These are phyloP conservation scores for Tricholoma saponaceum DNA, from an alignment of 768 basidiomycete genomes.

Conservation along the genomic window DNA sequence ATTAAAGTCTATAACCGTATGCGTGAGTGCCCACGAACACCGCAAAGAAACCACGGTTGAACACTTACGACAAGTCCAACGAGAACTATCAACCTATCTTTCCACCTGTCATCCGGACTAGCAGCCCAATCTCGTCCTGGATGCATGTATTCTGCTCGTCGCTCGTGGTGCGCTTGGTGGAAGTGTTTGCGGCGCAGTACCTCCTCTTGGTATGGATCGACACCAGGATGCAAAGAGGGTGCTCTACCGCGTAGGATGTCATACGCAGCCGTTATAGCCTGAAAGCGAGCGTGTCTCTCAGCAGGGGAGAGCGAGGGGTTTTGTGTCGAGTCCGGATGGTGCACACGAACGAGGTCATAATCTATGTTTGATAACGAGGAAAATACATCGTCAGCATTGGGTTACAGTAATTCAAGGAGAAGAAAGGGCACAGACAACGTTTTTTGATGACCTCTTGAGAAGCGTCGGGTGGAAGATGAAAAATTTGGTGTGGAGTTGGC, in stretches of 20 bases:
- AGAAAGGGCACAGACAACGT: constrained; percentile 46
- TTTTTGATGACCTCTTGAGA: constrained; percentile 60
- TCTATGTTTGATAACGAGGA: constrained; percentile 34
- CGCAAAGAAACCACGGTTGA: background rate
- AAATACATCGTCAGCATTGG: background rate
- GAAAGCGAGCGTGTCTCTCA: constrained; percentile 57
- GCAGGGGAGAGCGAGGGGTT: constrained; percentile 37
- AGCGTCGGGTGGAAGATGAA: constrained; percentile 57
- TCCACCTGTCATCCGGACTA: constrained; percentile 42
- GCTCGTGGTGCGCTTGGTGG: background rate
- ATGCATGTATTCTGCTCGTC: background rate
- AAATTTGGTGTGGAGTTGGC: constrained; percentile 70
- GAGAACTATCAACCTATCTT: constrained; percentile 45
- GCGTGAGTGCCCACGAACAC: background rate
- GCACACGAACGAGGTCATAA: constrained; percentile 66
- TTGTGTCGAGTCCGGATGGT: constrained; percentile 65
- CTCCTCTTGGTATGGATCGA: background rate
- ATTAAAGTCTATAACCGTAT: constrained; percentile 33
- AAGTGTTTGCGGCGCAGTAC: background rate
- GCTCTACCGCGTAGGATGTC: constrained; percentile 44
- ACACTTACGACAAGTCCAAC: constrained; percentile 46
- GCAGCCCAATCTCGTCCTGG: constrained; percentile 22
- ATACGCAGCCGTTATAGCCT: constrained; percentile 62
- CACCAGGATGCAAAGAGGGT: background rate
- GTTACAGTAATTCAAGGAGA: background rate